Conservation (phyloP, 352 stramenopile species). For the Phytophthora sp. region DNA sequence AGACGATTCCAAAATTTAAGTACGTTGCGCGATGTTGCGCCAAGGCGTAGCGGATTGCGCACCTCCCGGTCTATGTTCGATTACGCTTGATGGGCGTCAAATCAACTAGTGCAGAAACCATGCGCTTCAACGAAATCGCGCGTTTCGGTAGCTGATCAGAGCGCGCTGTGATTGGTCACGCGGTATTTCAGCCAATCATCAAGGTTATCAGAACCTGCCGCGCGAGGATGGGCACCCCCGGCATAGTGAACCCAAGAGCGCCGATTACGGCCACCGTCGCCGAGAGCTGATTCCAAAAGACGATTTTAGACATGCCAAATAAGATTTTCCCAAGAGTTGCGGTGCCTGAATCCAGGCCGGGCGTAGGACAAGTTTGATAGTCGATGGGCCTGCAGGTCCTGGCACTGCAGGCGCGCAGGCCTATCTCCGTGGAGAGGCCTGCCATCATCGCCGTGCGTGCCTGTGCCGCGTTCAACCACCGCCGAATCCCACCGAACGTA, state of each 20-base stretch:
- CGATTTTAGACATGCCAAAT: slow-evolving; percentile 16
- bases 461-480: slow-evolving; percentile 25
- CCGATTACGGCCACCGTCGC: slow-evolving; percentile 20
- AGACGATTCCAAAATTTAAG: not conserved
- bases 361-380: slow-evolving; percentile 5
- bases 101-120: slow-evolving; percentile 13
- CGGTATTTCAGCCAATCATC: slow-evolving; percentile 5
- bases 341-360: not conserved
- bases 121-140: not conserved
- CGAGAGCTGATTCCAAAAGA: too few relatives aligned
- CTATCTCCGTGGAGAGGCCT: slow-evolving; percentile 11
- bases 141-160: slow-evolving; percentile 17
- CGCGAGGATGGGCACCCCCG: too few relatives aligned
- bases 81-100: slow-evolving; percentile 26
- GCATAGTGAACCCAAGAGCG: not conserved
- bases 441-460: slow-evolving; percentile 12
- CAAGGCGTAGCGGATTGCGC: slow-evolving; percentile 22
- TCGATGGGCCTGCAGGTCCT: not conserved
- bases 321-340: slow-evolving; percentile 1
- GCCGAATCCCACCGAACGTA: slow-evolving; percentile 18
- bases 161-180: not conserved
- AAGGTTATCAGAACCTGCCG: not conserved
- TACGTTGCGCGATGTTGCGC: slow-evolving; percentile 8
- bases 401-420: not conserved
- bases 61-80: slow-evolving; percentile 2